Percentiles rank a stretch among this genome's conserved stretches.
phyloP scores from a whole-genome alignment of 1,139 yeast species.

The Pichia sp. region DNA sequence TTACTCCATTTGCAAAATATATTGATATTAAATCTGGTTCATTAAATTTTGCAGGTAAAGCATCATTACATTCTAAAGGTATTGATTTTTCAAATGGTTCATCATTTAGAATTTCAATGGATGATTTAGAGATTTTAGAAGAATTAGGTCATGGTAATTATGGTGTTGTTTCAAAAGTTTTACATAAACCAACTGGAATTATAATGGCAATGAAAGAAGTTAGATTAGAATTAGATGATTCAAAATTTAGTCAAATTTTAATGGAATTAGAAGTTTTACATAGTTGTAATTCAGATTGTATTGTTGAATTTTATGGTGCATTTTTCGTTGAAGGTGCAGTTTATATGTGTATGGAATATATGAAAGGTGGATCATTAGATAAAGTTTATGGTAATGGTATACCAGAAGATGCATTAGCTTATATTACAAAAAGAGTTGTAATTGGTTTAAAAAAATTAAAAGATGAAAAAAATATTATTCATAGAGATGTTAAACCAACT shows the following conservation, averaged over 20 bases:
- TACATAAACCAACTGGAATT: conserved; percentile 91
- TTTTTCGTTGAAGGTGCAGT: conserved; percentile 97
- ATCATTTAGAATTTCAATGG: conserved; percentile 78
- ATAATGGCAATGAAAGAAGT: conserved; percentile 98
- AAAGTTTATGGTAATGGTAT: conserved; percentile 69
- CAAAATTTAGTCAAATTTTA: conserved; percentile 83
- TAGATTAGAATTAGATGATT: conserved; percentile 82
- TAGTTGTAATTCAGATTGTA: conserved; percentile 81
- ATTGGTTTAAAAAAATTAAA: conserved; percentile 79
- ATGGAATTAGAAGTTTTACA: conserved; percentile 95
- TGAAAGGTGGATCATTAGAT: conserved; percentile 97
- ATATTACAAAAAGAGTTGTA: conserved; percentile 74
- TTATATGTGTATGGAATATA: conserved; percentile 95
- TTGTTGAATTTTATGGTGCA: conserved; percentile 95
- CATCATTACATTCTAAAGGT: conserved; percentile 87
- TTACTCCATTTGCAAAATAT: conserved; percentile 79
- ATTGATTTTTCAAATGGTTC: conserved; percentile 87
- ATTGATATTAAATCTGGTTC: conserved; percentile 90
- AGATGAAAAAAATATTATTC: conserved; percentile 86
- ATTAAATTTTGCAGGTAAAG: conserved; percentile 86
- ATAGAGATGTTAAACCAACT: conserved; percentile 96
- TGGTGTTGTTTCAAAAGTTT: conserved; percentile 88
- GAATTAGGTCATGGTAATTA: conserved; percentile 94
- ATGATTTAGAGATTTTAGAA: conserved; percentile 75
- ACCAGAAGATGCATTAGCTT: conserved; percentile 74